Conservation (phyloP, 164 flowering plant genomes). For the Nelumbo lutea region DNA sequence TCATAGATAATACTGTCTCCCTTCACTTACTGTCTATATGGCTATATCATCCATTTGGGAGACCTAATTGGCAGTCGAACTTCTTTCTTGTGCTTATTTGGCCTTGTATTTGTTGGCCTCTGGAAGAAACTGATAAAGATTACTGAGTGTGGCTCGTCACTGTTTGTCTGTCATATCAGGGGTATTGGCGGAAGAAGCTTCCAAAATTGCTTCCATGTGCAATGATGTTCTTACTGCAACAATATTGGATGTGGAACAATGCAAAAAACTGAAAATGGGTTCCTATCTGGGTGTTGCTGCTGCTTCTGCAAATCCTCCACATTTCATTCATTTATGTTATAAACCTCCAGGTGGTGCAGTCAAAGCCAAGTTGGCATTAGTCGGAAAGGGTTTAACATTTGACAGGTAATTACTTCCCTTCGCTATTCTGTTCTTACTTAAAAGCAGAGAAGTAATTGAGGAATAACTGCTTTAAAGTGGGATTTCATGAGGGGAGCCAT, state of each 20-base stretch:
- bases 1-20: no score
- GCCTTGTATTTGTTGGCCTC: not conserved
- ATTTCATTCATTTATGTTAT: conserved; percentile 84
- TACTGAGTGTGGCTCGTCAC: not conserved
- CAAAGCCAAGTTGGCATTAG: conserved; percentile 70
- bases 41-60: not conserved
- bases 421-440: not conserved
- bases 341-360: conserved; percentile 72
- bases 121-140: not conserved
- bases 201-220: conserved; percentile 63
- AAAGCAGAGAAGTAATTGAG: not conserved
- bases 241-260: conserved; percentile 72
- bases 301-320: conserved; percentile 89
- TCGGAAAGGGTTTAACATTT: conserved; percentile 96
- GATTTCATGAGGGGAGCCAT: not conserved
- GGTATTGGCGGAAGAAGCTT: conserved; percentile 84
- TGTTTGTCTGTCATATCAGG: conserved; percentile 29
- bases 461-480: not conserved
- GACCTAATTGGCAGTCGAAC: no score
- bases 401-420: conserved; percentile 58
- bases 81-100: not conserved
- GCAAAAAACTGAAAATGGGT: conserved; percentile 94
- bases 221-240: conserved; percentile 83
- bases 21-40: no score
- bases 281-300: conserved; percentile 95